These are phyloP conservation scores for Endothia cerciana DNA, from an alignment of 2,329 filamentous ascomycete species.

Conservation along the genomic window DNA sequence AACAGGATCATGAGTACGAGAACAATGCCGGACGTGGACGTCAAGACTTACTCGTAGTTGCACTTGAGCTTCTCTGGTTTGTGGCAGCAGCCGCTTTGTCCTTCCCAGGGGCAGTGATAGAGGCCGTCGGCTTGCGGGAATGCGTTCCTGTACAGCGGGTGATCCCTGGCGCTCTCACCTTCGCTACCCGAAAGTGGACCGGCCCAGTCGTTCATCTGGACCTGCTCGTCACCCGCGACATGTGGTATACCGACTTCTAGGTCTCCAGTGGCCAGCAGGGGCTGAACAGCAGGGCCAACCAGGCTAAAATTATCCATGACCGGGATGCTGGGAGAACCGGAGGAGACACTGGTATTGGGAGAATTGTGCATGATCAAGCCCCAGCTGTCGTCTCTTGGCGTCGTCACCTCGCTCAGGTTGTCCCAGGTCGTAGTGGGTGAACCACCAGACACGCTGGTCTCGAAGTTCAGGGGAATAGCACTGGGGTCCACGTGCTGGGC, in stretches of 20 bases:
- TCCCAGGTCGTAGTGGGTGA: constrained; percentile 58
- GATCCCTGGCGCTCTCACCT: constrained; percentile 64
- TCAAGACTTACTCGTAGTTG: constrained; percentile 91
- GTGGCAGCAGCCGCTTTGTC: constrained; percentile 75
- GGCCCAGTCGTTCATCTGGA: constrained; percentile 46
- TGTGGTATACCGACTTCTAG: constrained; percentile 41
- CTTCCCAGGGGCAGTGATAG: constrained; percentile 91
- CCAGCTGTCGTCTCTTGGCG: constrained; percentile 57
- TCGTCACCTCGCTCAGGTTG: constrained; percentile 57
- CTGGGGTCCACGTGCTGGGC: constrained; percentile 58
- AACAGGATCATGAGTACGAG: constrained; percentile 27
- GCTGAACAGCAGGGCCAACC: constrained; percentile 32
- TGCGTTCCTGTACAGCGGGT: constrained; percentile 72
- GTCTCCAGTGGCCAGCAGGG: constrained; percentile 45
- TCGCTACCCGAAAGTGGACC: constrained; percentile 55
- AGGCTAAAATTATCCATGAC: constrained; percentile 27
- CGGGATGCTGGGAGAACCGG: constrained; percentile 26
- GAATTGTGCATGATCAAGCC: constrained; percentile 45
- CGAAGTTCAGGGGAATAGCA: constrained; percentile 59
- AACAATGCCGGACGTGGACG: not conserved
- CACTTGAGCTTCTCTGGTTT: constrained; percentile 96
- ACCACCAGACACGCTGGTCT: constrained; percentile 50
- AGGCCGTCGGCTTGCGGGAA: constrained; percentile 72
- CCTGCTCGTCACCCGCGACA: constrained; percentile 42
- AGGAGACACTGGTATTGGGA: constrained; percentile 43